Base-by-base conservation (phyloP, 2,329 filamentous ascomycete genomes). In the Elsinoe fawcettii region DNA sequence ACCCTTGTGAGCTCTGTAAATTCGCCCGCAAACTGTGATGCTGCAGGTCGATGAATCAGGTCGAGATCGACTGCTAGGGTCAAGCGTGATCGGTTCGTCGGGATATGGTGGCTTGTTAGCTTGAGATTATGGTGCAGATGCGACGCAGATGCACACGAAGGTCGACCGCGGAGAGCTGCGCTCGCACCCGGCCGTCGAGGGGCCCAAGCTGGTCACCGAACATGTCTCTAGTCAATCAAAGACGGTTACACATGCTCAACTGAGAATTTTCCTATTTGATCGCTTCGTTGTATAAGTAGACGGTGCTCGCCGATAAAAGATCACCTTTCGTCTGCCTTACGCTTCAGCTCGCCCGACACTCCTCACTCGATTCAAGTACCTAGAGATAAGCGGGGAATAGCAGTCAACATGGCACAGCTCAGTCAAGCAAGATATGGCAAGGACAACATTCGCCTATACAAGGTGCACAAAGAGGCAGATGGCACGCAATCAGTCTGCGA, bases 391-490 rank as follows among this genome's bases (percentile, higher is more conserved):
- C 25, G 30, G 25, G 49, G 34, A 6, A 37, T 11, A 18, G 16
- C 20, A 53, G 34, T 11, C 32, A 53, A 22, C 59, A 77, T 77
- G 74, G 69, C 75, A 63, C 67, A 75, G 59, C 74, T 79, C 62
- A 73, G 69, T 64, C 74, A 75, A 66, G 87, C 88, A 66, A 84
- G 85, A 70, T 92, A 91, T 71, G 88, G 88, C 76, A 92, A 99
- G 83, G 93, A 97, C 82, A 97, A 99, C 77, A 87, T 99, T 80
- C 91, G 93, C 68, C 84, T 99, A 67, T 95, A 87, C 83, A 99
- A 99, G 75, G 90, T 96, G 67, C 80, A 95, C 68, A 84, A 84
- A 66, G 84, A 97, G 71, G 77, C 83, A 69, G 77, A 83, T 66
- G 86, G 87, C 16, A 78, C 83, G 20, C 92, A 99, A 73, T 87